phyloP scores from a whole-genome alignment of 2,329 filamentous ascomycete genomes.

The Fusarium vanettenii region DNA sequence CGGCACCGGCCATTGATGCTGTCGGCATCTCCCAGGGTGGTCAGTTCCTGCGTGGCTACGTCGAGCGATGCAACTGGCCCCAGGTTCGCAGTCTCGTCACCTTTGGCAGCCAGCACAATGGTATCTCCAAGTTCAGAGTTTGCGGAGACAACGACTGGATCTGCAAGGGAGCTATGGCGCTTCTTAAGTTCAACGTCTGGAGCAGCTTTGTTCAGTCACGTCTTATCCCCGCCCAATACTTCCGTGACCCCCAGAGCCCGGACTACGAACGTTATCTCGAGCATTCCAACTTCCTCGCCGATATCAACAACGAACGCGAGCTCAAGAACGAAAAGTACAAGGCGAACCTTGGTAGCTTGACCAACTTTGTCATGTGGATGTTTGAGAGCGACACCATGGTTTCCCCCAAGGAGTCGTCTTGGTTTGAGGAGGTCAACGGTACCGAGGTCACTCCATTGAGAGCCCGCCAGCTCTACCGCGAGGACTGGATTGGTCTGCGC shows the following conservation, averaged over 20 bases:
- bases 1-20: constrained; percentile 86
- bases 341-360: constrained; percentile 74
- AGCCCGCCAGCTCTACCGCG: constrained; percentile 79
- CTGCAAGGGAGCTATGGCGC: constrained; percentile 81
- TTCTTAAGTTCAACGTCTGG: constrained; percentile 87
- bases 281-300: constrained; percentile 88
- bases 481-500: constrained; percentile 94
- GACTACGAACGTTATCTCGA: constrained; percentile 78
- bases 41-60: constrained; percentile 91
- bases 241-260: constrained; percentile 69
- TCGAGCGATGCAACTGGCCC: constrained; percentile 86
- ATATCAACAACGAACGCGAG: constrained; percentile 92
- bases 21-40: constrained; percentile 96
- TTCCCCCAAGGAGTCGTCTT: constrained; percentile 88
- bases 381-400: constrained; percentile 89
- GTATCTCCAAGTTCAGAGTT: constrained; percentile 83
- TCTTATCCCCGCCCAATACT: constrained; percentile 96
- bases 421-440: constrained; percentile 88
- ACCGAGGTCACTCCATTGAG: constrained; percentile 75
- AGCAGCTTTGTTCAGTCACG: constrained; percentile 78
- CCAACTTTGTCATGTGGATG: constrained; percentile 88
- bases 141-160: constrained; percentile 81
- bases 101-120: constrained; percentile 92
- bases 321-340: constrained; percentile 81
- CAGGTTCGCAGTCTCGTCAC: constrained; percentile 84